Evolutionary conservation across 2,329 filamentous ascomycete genomes (phyloP), one percentile per base, ranked within the genome.

Genomic region (Truncatella angustata): DNA sequence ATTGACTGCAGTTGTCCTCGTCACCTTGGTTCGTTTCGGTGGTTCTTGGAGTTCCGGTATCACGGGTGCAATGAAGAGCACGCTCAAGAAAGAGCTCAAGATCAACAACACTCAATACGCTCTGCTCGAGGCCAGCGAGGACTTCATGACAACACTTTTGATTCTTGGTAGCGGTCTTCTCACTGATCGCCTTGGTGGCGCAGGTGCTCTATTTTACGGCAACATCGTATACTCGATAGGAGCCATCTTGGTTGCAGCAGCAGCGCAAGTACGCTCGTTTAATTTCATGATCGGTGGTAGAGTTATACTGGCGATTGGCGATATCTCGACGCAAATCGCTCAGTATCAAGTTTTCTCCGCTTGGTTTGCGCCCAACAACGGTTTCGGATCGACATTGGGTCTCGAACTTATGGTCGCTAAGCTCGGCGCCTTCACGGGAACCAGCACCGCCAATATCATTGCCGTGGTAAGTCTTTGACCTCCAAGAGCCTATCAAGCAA

Each of bases 321-420:
- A 85, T 54, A 82, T 85, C 18, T 79, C 82, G 0, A 86, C 83
- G 0, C 82, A 86, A 57, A 74, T 85, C 26, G 83, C 83, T 0
- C 81, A 85, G 61, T 86, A 85, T 63, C 84, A 85, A 54, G 77
- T 86, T 55, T 86, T 86, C 58, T 83, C 80, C 0, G 82, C 80
- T 0, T 86, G 82, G 82, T 86, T 86, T 55, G 73, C 82, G 0
- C 83, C 82, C 0, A 81, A 73, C 6, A 76, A 80, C 51, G 82
- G 82, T 1, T 86, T 86, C 59, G 83, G 82, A 0, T 82, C 81
- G 0, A 86, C 82, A 0, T 70, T 86, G 0, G 82, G 76, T 0
- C 77, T 86, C 4, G 82, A 86, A 61, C 70, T 86, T 0, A 80
- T 75, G 0, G 75, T 86, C 49, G 80, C 80, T 16, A 85, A 84